Conservation (phyloP, 768 basidiomycete species). For the Butyriboletus loyo region DNA sequence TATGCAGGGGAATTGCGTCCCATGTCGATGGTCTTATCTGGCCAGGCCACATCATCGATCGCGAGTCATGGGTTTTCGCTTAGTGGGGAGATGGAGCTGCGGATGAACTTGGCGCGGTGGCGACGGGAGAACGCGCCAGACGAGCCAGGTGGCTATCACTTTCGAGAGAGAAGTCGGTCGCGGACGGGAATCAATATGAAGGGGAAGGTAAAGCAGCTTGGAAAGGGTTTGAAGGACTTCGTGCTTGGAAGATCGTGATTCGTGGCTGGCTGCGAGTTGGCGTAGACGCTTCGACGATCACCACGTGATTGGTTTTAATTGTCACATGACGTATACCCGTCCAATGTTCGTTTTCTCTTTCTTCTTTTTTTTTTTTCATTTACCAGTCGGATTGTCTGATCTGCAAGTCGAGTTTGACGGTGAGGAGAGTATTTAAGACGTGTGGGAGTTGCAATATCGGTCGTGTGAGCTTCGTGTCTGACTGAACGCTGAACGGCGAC, state of each 20-base stretch:
- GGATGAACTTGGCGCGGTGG: slow-evolving; percentile 50
- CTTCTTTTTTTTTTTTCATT: too few relatives aligned
- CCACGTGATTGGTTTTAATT: neutral
- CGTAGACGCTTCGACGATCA: neutral
- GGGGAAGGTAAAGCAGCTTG: slow-evolving; percentile 27
- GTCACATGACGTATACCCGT: slow-evolving; percentile 11
- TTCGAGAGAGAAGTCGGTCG: slow-evolving; percentile 27
- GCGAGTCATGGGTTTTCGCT: slow-evolving; percentile 46
- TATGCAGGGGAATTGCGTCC: slow-evolving; percentile 21
- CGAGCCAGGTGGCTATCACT: slow-evolving; percentile 31
- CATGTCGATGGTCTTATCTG: slow-evolving; percentile 28
- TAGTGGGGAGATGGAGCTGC: slow-evolving; percentile 58
- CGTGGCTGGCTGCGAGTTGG: neutral
- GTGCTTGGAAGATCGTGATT: slow-evolving; percentile 26
- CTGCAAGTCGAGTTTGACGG: neutral
- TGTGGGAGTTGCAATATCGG: neutral
- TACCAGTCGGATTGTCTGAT: neutral
- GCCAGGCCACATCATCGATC: slow-evolving; percentile 15
- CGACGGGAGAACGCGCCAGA: slow-evolving; percentile 29
- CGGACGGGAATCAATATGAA: slow-evolving; percentile 21
- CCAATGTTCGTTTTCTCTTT: slow-evolving; percentile 9
- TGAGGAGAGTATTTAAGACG: neutral
- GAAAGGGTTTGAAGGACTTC: slow-evolving; percentile 31
- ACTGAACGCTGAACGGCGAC: neutral
- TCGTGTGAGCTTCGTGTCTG: slow-evolving; percentile 10